Evolutionary conservation across 2,329 filamentous ascomycete species (phyloP).

Genomic region (Claviceps sp.): DNA sequence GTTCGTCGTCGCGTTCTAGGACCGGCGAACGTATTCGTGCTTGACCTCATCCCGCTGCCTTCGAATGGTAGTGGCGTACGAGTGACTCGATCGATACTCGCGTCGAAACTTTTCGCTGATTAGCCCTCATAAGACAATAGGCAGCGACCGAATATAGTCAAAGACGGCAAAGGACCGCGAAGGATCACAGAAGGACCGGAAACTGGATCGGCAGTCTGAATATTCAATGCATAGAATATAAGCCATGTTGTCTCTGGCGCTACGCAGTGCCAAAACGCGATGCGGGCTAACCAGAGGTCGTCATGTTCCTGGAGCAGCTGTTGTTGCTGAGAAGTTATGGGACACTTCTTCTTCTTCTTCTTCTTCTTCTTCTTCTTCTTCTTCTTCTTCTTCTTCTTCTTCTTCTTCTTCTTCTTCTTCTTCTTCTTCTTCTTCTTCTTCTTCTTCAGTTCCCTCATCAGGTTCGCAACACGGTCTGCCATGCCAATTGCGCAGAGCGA

Average conservation of each 20-base stretch:
- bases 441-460: not conserved
- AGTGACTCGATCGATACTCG: not conserved
- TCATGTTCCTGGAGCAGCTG: slow-evolving; percentile 6
- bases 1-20: not conserved
- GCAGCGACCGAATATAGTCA: not conserved
- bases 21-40: too few species aligned
- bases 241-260: slow-evolving; percentile 32
- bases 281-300: slow-evolving; percentile 19
- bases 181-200: not conserved
- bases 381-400: not conserved
- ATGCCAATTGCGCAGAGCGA: slow-evolving; percentile 10
- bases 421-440: not conserved
- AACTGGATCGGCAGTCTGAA: not conserved
- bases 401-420: not conserved
- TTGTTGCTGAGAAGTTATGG: not conserved
- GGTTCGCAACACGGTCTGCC: not conserved
- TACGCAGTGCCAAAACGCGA: slow-evolving; percentile 31
- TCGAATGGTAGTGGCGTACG: not conserved
- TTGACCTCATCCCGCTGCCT: not conserved
- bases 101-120: not conserved
- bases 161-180: not conserved
- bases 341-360: not conserved
- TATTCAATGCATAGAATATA: slow-evolving; percentile 21
- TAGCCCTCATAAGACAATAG: not conserved
- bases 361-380: not conserved